These are phyloP conservation scores for Kwoniella sp. DNA, from an alignment of 768 basidiomycete species.

Conservation along the genomic window DNA sequence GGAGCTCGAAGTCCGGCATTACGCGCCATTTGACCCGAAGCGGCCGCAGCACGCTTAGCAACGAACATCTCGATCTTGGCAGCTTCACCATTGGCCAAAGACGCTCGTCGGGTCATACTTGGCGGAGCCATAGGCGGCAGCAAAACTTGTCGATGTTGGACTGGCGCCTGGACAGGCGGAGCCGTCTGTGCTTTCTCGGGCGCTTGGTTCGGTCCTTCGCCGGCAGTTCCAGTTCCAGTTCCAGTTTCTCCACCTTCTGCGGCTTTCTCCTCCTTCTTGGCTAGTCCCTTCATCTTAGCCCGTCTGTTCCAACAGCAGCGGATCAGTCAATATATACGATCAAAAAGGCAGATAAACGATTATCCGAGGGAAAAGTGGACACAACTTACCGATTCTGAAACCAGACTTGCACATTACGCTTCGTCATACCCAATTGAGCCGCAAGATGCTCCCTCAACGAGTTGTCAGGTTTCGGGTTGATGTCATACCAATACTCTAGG, in stretches of 20 bases:
- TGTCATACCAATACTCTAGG: conserved; percentile 81
- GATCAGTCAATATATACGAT: no score
- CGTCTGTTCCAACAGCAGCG: conserved; percentile 22
- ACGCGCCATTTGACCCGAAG: neutral
- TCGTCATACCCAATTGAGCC: conserved; percentile 82
- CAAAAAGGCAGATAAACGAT: no score
- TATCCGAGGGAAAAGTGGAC: neutral
- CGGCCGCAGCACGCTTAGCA: conserved; percentile 33
- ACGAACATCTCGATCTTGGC: conserved; percentile 40
- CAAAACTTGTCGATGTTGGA: conserved; percentile 5
- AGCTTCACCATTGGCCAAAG: conserved; percentile 45
- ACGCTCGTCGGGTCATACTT: conserved; percentile 39
- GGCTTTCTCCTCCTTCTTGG: conserved; percentile 35
- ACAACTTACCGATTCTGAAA: conserved; percentile 54
- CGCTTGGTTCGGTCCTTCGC: conserved; percentile 17
- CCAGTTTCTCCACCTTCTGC: neutral
- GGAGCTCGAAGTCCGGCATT: conserved; percentile 11
- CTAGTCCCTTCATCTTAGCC: conserved; percentile 43
- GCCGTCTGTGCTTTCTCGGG: conserved; percentile 17
- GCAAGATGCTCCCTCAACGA: conserved; percentile 76
- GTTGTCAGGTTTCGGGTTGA: conserved; percentile 85
- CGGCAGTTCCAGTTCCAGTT: neutral
- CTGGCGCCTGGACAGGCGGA: neutral
- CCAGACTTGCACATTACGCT: conserved; percentile 90
- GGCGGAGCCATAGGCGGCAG: conserved; percentile 26